Evolutionary conservation across 768 basidiomycete genomes (phyloP), one percentile per base, ranked within the genome.

Genomic region (Agrocybe chaxingu): DNA sequence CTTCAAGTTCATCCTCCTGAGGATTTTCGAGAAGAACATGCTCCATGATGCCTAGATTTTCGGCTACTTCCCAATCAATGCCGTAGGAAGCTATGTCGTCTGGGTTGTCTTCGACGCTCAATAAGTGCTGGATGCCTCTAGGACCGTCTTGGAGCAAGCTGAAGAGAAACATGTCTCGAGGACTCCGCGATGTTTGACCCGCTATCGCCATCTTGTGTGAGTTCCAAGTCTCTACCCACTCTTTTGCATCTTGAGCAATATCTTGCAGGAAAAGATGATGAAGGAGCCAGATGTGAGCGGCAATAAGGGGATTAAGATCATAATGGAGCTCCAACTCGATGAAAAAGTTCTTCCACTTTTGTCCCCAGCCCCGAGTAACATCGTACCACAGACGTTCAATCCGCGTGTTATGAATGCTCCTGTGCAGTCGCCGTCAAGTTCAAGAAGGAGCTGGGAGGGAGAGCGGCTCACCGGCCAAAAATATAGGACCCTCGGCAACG

Each of bases 351-450:
- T 71, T 68, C 73, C 74, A 77, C 42, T 71, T 73, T 29, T 41
- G 19, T 1, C 70, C 68, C 53, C 71, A 62, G 0, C 63, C 65
- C 12, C 38, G 12, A 0, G 68, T 74, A 10, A 74, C 61, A 40
- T 75, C 68, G 29, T 59, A 59, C 72, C 74, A 76, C 0, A 75
- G 55, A 1, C 66, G 55, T 42, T 76, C 71, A 31, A 74, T 70
- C 0, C 69, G 58, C 5, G 64, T 70, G 42, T 74, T 76, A 50
- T 75, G 67, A 9, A 75, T 67, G 57, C 67, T 70, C 39, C 71
- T 72, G 45, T 8, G 32, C 37, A 35, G 30, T 30, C 50, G 33
- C 36, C n/a, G 24, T 16, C 16, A 16, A 16, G 16, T 16, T 16
- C 16, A 16, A 16, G 16, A 16, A 16, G 16, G 16, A 16, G 16